Base-by-base conservation (phyloP, 768 basidiomycete species). In the Hemileccinum impolitum region DNA sequence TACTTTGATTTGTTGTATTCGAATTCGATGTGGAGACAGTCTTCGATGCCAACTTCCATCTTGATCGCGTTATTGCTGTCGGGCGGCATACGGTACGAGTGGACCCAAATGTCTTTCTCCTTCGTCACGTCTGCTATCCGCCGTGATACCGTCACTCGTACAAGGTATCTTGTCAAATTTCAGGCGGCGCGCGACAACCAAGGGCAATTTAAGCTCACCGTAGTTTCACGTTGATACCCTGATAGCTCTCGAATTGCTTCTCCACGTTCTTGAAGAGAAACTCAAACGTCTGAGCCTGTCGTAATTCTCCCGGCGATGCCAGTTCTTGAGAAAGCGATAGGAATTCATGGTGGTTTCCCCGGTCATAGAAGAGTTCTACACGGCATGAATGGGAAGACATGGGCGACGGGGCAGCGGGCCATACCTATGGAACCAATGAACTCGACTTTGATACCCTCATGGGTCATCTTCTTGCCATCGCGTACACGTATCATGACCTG, bases 1-100 rank as follows among this genome's bases (percentile, higher is more conserved):
- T 50, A 91, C 95, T 99, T 98, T 48, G 94, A 95, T 67, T 98
- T 97, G 77, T 99, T 97, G 73, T 99, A 98, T 72, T 98, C 96
- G 56, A 97, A 98, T 66, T 97, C 96, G 60, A 98, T 99, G 67
- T 98, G 95, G 60, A 98, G 70, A 68, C 96, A 98, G 63, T 98
- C 96, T 67, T 98, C 96, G 51, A 99, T 99, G 8, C 96, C 96
- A 32, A 98, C 96, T 72, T 97, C 96, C 96, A 99, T 98, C 77
- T 95, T 97, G 73, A 98, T 98, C 36, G 91, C 87, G 66, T 95
- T 97, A 68, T 96, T 97, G 62, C 83, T 90, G 68, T 98, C 96
- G 48, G 95, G 94, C 10, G 95, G 96, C 91, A 97, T 97, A 32
- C 94, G 87, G 75, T 88, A 99, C 4, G 90, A 95, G 67, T 99